Evolutionary conservation across 768 basidiomycete genomes (phyloP).

Genomic region (Lactarius indigo): DNA sequence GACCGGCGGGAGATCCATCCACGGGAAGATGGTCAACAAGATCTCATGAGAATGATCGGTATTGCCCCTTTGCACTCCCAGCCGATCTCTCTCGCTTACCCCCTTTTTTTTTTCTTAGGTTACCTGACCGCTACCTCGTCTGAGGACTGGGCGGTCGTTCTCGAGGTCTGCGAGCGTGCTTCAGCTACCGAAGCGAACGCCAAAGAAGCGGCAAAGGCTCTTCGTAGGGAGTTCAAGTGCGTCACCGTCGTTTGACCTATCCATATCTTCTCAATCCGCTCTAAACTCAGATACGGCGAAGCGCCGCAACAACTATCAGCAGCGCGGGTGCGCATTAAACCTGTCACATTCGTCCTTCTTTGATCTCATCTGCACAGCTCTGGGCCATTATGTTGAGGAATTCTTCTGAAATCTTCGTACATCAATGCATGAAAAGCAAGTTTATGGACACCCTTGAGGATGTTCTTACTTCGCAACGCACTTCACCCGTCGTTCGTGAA

Average conservation of each 20-base stretch:
- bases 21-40: slow-evolving; percentile 40
- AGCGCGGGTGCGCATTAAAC: slow-evolving; percentile 19
- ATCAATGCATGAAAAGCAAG: slow-evolving; percentile 67
- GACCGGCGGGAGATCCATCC: slow-evolving; percentile 39
- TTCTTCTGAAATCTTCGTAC: slow-evolving; percentile 65
- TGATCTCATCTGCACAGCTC: slow-evolving; percentile 42
- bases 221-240: slow-evolving; percentile 84
- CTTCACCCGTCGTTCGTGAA: slow-evolving; percentile 77
- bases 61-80: slow-evolving; percentile 15
- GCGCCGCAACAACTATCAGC: slow-evolving; percentile 25
- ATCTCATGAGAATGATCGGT: slow-evolving; percentile 74
- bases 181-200: slow-evolving; percentile 67
- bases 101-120: slow-evolving; percentile 38
- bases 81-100: not conserved
- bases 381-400: slow-evolving; percentile 93
- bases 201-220: slow-evolving; percentile 79
- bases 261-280: slow-evolving; percentile 1
- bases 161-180: slow-evolving; percentile 84
- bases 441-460: slow-evolving; percentile 80
- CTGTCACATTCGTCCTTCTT: not conserved
- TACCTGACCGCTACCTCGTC: slow-evolving; percentile 74
- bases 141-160: slow-evolving; percentile 77
- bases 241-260: slow-evolving; percentile 23
- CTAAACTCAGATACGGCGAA: slow-evolving; percentile 22
- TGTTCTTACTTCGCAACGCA: slow-evolving; percentile 55